Evolutionary conservation across 1,284 basidiomycete genomes (phyloP), one percentile per base, ranked within the genome.

Genomic region (Heterobasidion occidentale): DNA sequence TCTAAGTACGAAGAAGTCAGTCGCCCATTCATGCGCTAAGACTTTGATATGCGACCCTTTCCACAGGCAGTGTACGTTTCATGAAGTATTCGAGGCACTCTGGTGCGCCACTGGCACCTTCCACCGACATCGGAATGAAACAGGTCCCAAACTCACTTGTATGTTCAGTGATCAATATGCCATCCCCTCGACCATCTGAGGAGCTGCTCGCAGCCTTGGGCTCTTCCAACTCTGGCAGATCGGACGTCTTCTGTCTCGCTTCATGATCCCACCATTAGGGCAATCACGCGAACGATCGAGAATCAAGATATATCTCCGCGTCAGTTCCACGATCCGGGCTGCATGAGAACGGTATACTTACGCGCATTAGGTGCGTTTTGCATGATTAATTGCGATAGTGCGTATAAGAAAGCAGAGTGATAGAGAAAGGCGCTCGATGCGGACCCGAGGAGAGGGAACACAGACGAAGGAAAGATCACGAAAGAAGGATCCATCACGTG

Each of bases 81-180:
- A 4, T 27, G 27, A 27, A 27, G 27, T 27, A 5, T 27, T 27
- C 27, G 27, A 27, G 27, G 27, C 27, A 27, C 7, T 42, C 38
- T 42, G 3, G 38, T 11, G 8, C 38, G 38, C 38, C 38, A 42
- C 19, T 19, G 19, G 19, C 19, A 19, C 38, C 11, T 7, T 27
- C 27, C 11, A n/a, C 38, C n/a, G 38, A 12, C 3, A 11, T 42
- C 11, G n/a, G 38, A 12, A 42, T 42, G 38, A 42, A 42, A n/a
- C 38, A n/a, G n/a, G 38, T 9, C n/a, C 38, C 7, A 9, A 8
- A 54, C 58, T 33, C 36, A 62, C 61, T 60, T 34, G 61, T 62
- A 33, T 62, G 50, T 48, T 56, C 60, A 19, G 52, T 52, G 20
- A 62, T 52, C 2, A 46, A 20, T 3, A 54, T 38, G 17, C 19